Evolutionary conservation across 495 filamentous ascomycete genomes (phyloP).

Genomic region (Talaromyces ruber): DNA sequence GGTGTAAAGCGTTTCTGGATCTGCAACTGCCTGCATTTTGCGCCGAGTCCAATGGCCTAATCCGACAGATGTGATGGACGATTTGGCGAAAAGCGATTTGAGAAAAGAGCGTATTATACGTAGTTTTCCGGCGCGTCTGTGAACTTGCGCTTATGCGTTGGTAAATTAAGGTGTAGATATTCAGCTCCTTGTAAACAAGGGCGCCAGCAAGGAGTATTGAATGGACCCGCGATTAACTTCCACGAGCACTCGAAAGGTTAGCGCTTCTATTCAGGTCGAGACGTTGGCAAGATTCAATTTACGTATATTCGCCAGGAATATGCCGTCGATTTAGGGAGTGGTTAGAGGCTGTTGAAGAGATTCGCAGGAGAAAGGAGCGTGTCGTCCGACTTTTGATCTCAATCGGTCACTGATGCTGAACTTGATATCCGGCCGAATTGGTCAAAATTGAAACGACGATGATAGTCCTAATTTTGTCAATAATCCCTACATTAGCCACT

Average conservation of each 20-base stretch:
- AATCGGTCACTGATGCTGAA: background rate
- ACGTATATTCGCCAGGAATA: background rate
- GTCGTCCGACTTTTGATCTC: background rate
- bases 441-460: background rate
- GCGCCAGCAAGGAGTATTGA: slow-evolving; percentile 5
- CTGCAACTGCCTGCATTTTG: slow-evolving; percentile 42
- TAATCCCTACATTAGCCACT: background rate
- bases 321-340: background rate
- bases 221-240: background rate
- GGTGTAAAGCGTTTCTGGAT: slow-evolving; percentile 83
- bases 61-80: background rate
- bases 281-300: background rate
- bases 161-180: background rate
- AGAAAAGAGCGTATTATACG: background rate
- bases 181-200: slow-evolving; percentile 6
- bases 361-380: background rate
- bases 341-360: background rate
- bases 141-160: background rate
- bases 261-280: background rate
- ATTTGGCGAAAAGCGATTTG: background rate
- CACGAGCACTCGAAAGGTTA: background rate
- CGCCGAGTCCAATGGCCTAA: background rate
- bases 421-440: background rate
- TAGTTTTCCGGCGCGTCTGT: background rate
- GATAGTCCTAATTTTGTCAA: background rate